Base-by-base conservation (phyloP, 2,329 filamentous ascomycete species). In the Fusarium sororula region DNA sequence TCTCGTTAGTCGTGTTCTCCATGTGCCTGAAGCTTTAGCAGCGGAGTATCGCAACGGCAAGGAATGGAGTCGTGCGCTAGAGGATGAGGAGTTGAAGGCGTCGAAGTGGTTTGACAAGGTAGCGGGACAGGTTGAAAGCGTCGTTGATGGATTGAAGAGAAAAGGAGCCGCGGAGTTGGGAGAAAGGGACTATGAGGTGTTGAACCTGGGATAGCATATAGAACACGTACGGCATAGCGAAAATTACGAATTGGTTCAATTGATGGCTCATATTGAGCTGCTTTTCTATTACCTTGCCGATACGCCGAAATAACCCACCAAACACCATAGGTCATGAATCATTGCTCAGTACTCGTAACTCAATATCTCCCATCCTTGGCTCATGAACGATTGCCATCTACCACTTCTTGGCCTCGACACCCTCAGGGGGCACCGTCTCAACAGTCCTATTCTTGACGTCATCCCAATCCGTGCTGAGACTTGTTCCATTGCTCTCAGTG, bases 401-500 rank as follows among this genome's bases (percentile, higher is more conserved):
- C 22, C 92, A 96, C 80, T 91, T 90, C 87, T 92, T 95, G 6
- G 90, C 91, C 81, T 93, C 91, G 77, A 94, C 91, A 0, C 94
- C 94, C 53, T 95, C 92, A 0, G 94, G 94, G 14, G 94, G 93
- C 41, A 86, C 83, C 0, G 91, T 93, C 80, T 94, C 90, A 32
- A 98, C 93, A 30, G 84, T 92, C 24, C 90, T 90, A 72, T 87
- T 89, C 57, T 90, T 89, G 26, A 98, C 96, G 70, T 97, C 93
- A 15, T 85, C 83, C 96, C 96, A 99, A 81, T 96, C 94, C 0
- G 96, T 99, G 82, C 94, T 98, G 56, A 99, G 85, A 6, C 93
- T 90, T 0, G 96, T 99, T 9, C 96, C 96, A 76, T 97, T 96
- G 82, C 95, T 98, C 86, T 99, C 96, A 20, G 91, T 88, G 79